Evolutionary conservation across 2,329 filamentous ascomycete species (phyloP), one percentile per base, ranked within the genome.

Genomic region (Onygenales sp.): DNA sequence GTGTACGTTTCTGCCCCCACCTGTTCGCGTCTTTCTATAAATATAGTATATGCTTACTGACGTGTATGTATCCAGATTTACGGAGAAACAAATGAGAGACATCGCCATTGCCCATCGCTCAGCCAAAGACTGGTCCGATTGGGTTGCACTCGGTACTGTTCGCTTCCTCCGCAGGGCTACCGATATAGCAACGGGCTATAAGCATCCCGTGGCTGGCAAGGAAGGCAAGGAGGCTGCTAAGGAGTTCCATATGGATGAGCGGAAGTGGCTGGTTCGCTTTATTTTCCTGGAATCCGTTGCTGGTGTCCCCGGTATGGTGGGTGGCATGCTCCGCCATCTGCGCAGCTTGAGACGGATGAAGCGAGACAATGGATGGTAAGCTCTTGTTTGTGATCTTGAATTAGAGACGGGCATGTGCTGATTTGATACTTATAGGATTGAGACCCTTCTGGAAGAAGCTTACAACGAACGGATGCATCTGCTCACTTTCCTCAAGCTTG

Each of bases 391-490:
- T 6, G 21, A 2, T 32, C 2, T 9, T 39, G 36, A 27, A 48
- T 51, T 14, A 42, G 17, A 17, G 17, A 17, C 17, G 17, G 17
- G 17, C 17, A 17, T 17, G 2, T 17, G 17, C 17, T 17, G 2
- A 17, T 17, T 17, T 17, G 17, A 17, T 17, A 17, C 17, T 49
- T 31, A 4, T 51, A 80, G 87, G 88, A 97, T 98, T 66, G 90
- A 95, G 71, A 92, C 88, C 0, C 76, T 95, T 7, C 80, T 95
- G 1, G 89, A 94, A 69, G 89, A 95, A 73, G 87, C 85, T 58
- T 94, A 88, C 72, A 95, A 95, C 67, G 90, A 95, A 70, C 80
- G 91, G 31, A 96, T 97, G 90, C 89, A 95, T 63, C 81, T 95
- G 1, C 74, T 95, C 33, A 93, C 88, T 0, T 96, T 97, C 70